Evolutionary conservation across 2,329 filamentous ascomycete species (phyloP), one percentile per base, ranked within the genome.

Genomic region (Shiraia sp.): DNA sequence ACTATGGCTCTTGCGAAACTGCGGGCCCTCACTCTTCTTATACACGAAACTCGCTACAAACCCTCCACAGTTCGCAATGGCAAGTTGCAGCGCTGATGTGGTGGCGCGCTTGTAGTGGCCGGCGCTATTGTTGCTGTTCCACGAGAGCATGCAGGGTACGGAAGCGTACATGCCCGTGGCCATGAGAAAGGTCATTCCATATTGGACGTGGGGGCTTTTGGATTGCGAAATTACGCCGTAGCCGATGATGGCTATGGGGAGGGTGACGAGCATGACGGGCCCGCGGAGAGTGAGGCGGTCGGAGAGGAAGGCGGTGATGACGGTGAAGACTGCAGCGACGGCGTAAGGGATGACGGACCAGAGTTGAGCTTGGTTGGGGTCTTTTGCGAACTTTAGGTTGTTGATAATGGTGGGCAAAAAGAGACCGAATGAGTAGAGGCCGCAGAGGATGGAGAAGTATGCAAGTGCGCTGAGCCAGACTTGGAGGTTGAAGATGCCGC

Each of bases 41-140:
- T 86, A 86, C 4, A 82, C 77, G 56, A 86, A 86, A 0, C 77
- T 80, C 0, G 83, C 79, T 2, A 87, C 82, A 51, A 87, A 85
- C 0, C 84, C 84, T 32, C 83, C 83, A 6, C 76, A 79, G 50
- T 88, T 87, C 0, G 83, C 84, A 51, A 87, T 80, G 1, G 79
- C 79, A 17, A 87, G 71, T 63, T 87, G 83, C 52, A 87, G 55
- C 0, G 79, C 85, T 1, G 79, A 80, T 0, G 83, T 84, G 0
- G 84, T 87, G 0, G 85, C 84, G 10, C 85, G 72, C 63, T 87
- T 88, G 58, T 87, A 87, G 58, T 88, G 84, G 0, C 80, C 82
- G 0, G 83, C 82, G 0, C 79, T 82, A 59, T 87, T 87, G 59
- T 86, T 86, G 2, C 80, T 79, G 47, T 83, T 79, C 83, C 83